Conservation (phyloP, 2,329 filamentous ascomycete species). For the Calonectria pseudoturangicola region DNA sequence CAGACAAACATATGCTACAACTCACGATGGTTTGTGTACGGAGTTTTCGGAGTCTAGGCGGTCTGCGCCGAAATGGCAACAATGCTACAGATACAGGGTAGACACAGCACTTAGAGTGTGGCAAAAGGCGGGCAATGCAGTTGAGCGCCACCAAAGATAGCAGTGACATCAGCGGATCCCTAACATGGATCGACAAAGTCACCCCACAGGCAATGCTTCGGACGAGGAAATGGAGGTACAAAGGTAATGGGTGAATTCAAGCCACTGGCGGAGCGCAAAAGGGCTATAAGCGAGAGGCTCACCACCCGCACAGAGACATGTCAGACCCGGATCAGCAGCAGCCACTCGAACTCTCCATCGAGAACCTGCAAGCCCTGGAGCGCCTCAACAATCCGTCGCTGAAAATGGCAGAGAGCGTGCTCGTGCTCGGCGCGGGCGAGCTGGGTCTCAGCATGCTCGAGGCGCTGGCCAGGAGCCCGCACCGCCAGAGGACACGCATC, state of each 20-base stretch:
- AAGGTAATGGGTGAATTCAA: constrained; percentile 18
- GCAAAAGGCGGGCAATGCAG: constrained; percentile 29
- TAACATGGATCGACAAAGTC: constrained; percentile 40
- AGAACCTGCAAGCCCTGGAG: constrained; percentile 52
- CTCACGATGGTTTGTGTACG: constrained; percentile 22
- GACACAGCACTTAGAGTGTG: constrained; percentile 14
- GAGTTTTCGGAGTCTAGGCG: constrained; percentile 29
- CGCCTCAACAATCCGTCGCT: constrained; percentile 48
- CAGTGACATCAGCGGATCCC: constrained; percentile 48
- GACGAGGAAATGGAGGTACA: constrained; percentile 22
- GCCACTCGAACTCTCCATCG: constrained; percentile 53
- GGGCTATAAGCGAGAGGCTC: constrained; percentile 40
- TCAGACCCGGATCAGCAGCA: constrained; percentile 34
- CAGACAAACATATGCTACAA: background rate
- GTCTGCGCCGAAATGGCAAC: background rate
- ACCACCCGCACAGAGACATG: constrained; percentile 40
- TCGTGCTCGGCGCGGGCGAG: constrained; percentile 81
- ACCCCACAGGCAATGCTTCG: constrained; percentile 15
- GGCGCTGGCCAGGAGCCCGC: constrained; percentile 68
- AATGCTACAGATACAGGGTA: background rate
- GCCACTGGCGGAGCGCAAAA: background rate
- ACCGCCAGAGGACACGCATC: constrained; percentile 59
- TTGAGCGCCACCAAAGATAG: constrained; percentile 43
- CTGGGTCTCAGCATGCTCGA: constrained; percentile 75
- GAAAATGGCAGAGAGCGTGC: constrained; percentile 62